Conservation (phyloP, 768 basidiomycete species). For the Cytidiella melzeri region DNA sequence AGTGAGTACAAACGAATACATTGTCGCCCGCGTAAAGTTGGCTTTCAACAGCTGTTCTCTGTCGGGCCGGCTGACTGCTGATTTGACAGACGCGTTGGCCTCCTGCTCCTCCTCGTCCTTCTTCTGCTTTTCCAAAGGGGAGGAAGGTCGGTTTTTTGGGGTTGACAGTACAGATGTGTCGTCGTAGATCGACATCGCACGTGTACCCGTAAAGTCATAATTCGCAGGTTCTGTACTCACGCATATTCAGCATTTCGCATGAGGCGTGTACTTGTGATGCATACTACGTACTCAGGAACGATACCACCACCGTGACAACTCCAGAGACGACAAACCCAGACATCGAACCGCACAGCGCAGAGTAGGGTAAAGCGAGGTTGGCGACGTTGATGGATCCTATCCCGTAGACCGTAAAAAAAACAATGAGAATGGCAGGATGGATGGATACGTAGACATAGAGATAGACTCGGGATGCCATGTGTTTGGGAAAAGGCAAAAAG, state of each 20-base stretch:
- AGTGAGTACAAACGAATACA: slow-evolving; percentile 24
- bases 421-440: background rate
- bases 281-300: slow-evolving; percentile 12
- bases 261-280: background rate
- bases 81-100: too few relatives aligned
- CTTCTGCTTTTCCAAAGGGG: slow-evolving; percentile 2
- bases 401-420: background rate
- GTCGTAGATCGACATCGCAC: slow-evolving; percentile 26
- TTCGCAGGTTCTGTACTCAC: slow-evolving; percentile 23
- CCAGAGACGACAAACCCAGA: slow-evolving; percentile 1
- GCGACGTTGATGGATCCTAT: background rate
- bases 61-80: too few relatives aligned
- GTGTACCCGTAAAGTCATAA: slow-evolving; percentile 30
- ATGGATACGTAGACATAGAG: too few relatives aligned
- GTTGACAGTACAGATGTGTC: background rate
- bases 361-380: slow-evolving; percentile 3
- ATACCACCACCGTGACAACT: slow-evolving; percentile 24
- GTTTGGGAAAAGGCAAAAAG: too few relatives aligned
- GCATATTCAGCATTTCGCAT: background rate
- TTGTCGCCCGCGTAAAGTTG: slow-evolving; percentile 26
- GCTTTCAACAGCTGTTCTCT: slow-evolving; percentile 16
- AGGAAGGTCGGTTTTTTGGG: background rate
- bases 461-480: too few relatives aligned
- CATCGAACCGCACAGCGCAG: slow-evolving; percentile 4
- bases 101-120: slow-evolving; percentile 13